Percentiles rank a stretch among this genome's conserved stretches.
phyloP scores from a whole-genome alignment of 257 asterid species.

The Solanum lycopersicoides region DNA sequence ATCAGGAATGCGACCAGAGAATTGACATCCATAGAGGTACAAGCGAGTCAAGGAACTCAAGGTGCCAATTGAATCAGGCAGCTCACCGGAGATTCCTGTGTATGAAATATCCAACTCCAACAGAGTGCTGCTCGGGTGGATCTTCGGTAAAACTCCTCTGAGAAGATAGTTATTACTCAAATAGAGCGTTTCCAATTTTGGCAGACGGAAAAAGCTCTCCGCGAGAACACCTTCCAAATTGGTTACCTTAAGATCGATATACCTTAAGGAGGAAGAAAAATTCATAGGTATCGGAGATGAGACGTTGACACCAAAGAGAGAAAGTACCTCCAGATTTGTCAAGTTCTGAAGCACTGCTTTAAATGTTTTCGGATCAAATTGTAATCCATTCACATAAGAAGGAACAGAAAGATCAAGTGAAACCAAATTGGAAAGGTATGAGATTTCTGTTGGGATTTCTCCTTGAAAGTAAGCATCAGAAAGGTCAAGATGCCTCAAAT shows the following conservation, averaged over 20 bases:
- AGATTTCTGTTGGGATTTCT: background rate
- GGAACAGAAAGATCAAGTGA: background rate
- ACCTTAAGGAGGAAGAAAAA: background rate
- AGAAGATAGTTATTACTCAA: background rate
- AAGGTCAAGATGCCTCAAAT: background rate
- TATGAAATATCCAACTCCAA: background rate
- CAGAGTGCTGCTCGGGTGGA: background rate
- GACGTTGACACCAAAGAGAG: background rate
- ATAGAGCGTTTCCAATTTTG: background rate
- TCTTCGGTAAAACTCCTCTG: background rate
- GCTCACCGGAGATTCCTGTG: background rate
- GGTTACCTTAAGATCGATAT: background rate
- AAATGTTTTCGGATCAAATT: background rate
- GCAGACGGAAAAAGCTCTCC: background rate
- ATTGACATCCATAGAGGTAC: background rate
- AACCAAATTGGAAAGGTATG: background rate
- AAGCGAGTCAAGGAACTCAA: background rate
- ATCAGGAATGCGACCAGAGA: background rate
- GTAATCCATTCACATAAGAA: background rate
- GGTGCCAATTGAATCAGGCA: background rate
- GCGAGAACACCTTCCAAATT: background rate
- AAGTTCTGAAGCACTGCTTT: background rate
- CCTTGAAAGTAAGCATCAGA: background rate
- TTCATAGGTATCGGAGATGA: background rate
- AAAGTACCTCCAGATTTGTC: background rate